A percentile compares a stretch with the other conserved stretches of the same genome.
These are phyloP conservation scores for Saturnispora besseyi DNA, from an alignment of 805 yeast species.

Conservation along the genomic window DNA sequence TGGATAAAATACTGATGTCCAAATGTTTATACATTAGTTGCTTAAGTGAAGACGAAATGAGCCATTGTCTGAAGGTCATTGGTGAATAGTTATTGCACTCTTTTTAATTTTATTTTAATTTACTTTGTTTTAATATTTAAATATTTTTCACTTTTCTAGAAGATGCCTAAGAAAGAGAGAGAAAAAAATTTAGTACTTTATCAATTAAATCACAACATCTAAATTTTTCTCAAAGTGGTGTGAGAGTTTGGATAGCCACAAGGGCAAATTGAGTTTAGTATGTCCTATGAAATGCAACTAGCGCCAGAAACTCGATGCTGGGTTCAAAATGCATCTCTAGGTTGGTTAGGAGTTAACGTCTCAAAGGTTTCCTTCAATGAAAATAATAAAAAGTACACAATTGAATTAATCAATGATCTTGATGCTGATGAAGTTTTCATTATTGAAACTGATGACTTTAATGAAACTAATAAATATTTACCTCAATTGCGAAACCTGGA, in stretches of 20 bases:
- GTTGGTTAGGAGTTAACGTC: conserved; percentile 69
- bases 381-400: conserved; percentile 32
- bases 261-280: neutral
- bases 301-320: conserved; percentile 45
- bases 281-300: conserved; percentile 1
- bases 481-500: conserved; percentile 85
- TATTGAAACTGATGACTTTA: conserved; percentile 39
- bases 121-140: neutral
- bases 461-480: conserved; percentile 46
- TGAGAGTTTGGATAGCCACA: neutral
- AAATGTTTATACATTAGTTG: conserved; percentile 78
- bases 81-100: neutral
- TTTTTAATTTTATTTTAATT: neutral
- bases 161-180: neutral
- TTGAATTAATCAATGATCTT: conserved; percentile 48
- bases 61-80: conserved; percentile 25
- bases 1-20: conserved; percentile 59
- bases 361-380: conserved; percentile 24
- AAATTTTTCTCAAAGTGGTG: neutral
- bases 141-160: neutral
- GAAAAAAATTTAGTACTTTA: neutral
- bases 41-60: conserved; percentile 65
- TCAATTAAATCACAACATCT: neutral
- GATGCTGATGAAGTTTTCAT: conserved; percentile 33
- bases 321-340: conserved; percentile 63